These are phyloP conservation scores for Cyclostephanos tholiformis DNA, from an alignment of 108 stramenopile genomes.

Conservation along the genomic window DNA sequence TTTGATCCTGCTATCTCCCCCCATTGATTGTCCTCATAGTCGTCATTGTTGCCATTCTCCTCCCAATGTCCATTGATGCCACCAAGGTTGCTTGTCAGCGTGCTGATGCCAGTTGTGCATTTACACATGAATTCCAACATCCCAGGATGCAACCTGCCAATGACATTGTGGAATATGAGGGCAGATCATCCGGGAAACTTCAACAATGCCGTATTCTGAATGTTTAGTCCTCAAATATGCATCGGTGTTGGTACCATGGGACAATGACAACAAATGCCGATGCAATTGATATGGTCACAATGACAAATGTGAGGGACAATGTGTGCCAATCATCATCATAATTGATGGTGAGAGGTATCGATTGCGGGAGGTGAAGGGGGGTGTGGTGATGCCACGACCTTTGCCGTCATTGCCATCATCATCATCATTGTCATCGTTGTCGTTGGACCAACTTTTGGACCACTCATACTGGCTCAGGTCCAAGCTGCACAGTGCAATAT, in stretches of 20 bases:
- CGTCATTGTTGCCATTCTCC: background rate
- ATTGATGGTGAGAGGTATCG: too few relatives aligned
- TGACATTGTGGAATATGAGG: background rate
- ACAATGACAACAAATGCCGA: background rate
- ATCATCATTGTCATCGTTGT: background rate
- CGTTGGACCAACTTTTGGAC: background rate
- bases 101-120: background rate
- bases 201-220: slow-evolving; percentile 1
- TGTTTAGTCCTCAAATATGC: background rate
- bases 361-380: background rate
- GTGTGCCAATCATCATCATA: too few relatives aligned
- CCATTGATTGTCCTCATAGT: background rate
- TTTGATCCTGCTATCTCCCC: too few relatives aligned
- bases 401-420: background rate
- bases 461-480: slow-evolving; percentile 83
- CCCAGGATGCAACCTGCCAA: background rate
- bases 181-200: background rate
- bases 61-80: background rate
- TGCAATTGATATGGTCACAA: background rate
- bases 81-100: background rate
- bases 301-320: background rate
- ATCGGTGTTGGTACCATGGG: background rate
- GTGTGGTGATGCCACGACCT: background rate
- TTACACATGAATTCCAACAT: slow-evolving; percentile 6
- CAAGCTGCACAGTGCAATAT: slow-evolving; percentile 78